Conservation (phyloP, 2,329 filamentous ascomycete genomes). For the Canariomyces notabilis region DNA sequence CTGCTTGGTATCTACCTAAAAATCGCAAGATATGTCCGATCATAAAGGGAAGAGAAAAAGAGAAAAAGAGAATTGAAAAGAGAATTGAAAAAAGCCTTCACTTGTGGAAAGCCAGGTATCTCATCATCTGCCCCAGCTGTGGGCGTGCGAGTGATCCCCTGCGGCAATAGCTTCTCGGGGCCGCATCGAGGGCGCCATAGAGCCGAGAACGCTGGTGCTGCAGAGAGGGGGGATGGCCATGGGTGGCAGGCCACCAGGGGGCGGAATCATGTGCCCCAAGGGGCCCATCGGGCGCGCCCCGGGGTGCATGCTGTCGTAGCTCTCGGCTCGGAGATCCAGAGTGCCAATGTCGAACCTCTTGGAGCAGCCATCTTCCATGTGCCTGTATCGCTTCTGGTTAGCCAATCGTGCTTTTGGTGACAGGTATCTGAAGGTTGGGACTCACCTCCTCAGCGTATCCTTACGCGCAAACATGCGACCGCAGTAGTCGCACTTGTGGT, state of each 20-base stretch:
- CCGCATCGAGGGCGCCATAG: constrained; percentile 23
- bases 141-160: constrained; percentile 15
- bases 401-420: constrained; percentile 1
- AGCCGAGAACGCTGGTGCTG: constrained; percentile 21
- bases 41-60: constrained; percentile 7
- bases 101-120: neutral
- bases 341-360: constrained; percentile 58
- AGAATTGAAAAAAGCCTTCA: too few relatives aligned
- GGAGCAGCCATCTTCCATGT: constrained; percentile 72
- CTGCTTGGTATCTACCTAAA: constrained; percentile 18
- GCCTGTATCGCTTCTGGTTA: constrained; percentile 44
- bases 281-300: constrained; percentile 19
- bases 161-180: constrained; percentile 16
- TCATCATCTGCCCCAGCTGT: constrained; percentile 24
- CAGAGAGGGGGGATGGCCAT: constrained; percentile 28
- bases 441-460: constrained; percentile 75
- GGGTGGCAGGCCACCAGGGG: constrained; percentile 26
- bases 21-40: constrained; percentile 12
- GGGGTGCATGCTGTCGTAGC: constrained; percentile 25
- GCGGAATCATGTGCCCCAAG: constrained; percentile 22
- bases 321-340: constrained; percentile 40
- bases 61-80: constrained; percentile 8
- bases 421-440: neutral
- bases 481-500: constrained; percentile 67
- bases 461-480: constrained; percentile 69